Evolutionary conservation across 2,329 filamentous ascomycete genomes (phyloP).

Genomic region (Chrysosporium queenslandicum): DNA sequence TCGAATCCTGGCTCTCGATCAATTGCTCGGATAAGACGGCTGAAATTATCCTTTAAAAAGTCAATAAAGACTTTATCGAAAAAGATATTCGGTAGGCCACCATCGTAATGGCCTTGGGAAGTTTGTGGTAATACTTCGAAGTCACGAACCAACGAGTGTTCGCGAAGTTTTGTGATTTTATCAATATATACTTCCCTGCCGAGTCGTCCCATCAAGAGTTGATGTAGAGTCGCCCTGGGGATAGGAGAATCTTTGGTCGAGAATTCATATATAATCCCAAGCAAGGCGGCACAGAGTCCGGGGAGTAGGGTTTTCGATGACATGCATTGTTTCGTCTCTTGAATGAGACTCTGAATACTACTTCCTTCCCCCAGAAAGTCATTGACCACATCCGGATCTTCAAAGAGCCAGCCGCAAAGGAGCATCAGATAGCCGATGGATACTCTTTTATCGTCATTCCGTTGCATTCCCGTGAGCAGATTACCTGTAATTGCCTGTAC

Average conservation of each 20-base stretch:
- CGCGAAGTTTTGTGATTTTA: slow-evolving; percentile 64
- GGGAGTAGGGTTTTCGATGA: slow-evolving; percentile 59
- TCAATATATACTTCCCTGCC: slow-evolving; percentile 82
- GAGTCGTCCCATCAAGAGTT: slow-evolving; percentile 63
- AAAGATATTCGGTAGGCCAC: slow-evolving; percentile 64
- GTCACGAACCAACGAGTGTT: slow-evolving; percentile 70
- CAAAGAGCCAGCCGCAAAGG: slow-evolving; percentile 79
- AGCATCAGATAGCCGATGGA: slow-evolving; percentile 82
- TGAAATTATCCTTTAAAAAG: slow-evolving; percentile 94
- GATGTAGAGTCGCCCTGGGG: slow-evolving; percentile 67
- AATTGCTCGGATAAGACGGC: slow-evolving; percentile 69
- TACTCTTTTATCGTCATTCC: slow-evolving; percentile 66
- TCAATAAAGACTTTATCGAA: slow-evolving; percentile 83
- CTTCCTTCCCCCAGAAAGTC: slow-evolving; percentile 88
- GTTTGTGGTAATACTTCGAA: slow-evolving; percentile 78
- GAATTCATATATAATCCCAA: slow-evolving; percentile 90
- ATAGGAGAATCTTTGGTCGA: slow-evolving; percentile 95
- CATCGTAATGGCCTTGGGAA: slow-evolving; percentile 43
- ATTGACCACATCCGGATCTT: slow-evolving; percentile 82
- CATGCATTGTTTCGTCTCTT: slow-evolving; percentile 56
- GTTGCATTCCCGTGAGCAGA: slow-evolving; percentile 67
- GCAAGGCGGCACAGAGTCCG: slow-evolving; percentile 71
- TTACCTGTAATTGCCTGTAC: slow-evolving; percentile 83
- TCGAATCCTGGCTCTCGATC: slow-evolving; percentile 86
- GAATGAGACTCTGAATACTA: slow-evolving; percentile 76